Evolutionary conservation across 768 basidiomycete species (phyloP), one percentile per base, ranked within the genome.

Genomic region (Lactarius evosmus): DNA sequence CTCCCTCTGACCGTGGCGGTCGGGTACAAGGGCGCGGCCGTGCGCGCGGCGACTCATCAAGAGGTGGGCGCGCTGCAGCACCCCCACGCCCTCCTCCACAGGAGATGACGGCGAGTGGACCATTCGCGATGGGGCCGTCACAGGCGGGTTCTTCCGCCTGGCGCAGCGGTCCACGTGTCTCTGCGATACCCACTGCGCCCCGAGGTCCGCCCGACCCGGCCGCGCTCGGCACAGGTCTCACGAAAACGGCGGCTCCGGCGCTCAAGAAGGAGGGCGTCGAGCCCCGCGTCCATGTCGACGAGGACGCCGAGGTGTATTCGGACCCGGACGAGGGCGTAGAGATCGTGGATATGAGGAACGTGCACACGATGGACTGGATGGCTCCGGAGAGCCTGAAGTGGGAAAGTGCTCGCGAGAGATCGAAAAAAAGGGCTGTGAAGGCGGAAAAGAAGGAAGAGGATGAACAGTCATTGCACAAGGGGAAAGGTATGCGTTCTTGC

Each of bases 281-380:
- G 66, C 66, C 69, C 27, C 72, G 81, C 72, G 60, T 53, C 55
- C 53, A 62, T 36, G 71, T 62, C 19, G 77, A 77, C 53, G 79
- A 82, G 19, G 84, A 88, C 19, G 85, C 78, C 7, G 91, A 92
- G 63, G 79, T 80, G 22, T 93, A 93, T 74, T 94, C 92, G 19
- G 92, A 94, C 64, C 89, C 90, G 14, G 92, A 93, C 69, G 89
- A 92, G 60, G 91, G 89, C 12, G 88, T 93, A 29, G 89, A 93
- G 75, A 91, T 93, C 58, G 78, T 94, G 44, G 92, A 94, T 70
- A 88, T 94, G 83, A 85, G 87, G 33, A 80, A 87, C 62, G 85
- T 94, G 33, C 76, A 81, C 56, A 78, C 85, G 65, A 84, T 94
- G 85, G 92, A 94, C 73, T 92, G 87, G 85, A 91, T 91, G 87